A percentile compares a stretch with the other conserved stretches of the same genome.
Conservation (phyloP, 176 grass and related monocot species). For the Pontederia paniculata region DNA sequence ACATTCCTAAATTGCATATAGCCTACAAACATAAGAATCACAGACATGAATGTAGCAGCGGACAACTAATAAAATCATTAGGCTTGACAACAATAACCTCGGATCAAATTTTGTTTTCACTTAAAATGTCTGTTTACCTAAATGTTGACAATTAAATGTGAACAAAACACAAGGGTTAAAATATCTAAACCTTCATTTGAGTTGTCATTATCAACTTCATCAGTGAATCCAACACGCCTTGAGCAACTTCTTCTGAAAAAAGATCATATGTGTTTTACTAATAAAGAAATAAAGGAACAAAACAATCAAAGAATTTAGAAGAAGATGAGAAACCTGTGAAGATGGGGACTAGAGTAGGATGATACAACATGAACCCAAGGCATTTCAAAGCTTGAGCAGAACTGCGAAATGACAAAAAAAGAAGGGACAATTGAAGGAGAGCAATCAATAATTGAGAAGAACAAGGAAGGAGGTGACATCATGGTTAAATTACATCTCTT, state of each 20-base stretch:
- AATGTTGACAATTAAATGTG: background rate
- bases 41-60: background rate
- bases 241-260: constrained; percentile 34
- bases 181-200: constrained; percentile 44
- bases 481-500: constrained; percentile 18
- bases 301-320: too few relatives aligned
- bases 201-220: constrained; percentile 52
- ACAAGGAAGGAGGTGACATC: constrained; percentile 9
- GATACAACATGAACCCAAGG: constrained; percentile 75
- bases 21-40: constrained; percentile 29
- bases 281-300: too few relatives aligned
- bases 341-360: constrained; percentile 46
- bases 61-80: too few relatives aligned
- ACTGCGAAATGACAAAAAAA: constrained; percentile 9
- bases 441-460: background rate
- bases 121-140: background rate
- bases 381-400: constrained; percentile 53
- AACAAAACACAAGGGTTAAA: background rate
- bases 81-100: too few relatives aligned
- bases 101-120: too few relatives aligned
- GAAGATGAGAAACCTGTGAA: constrained; percentile 33
- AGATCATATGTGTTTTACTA: constrained; percentile 12
- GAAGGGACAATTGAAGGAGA: background rate
- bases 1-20: constrained; percentile 69
- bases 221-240: constrained; percentile 38